Percentiles rank a stretch among this genome's conserved stretches.
Conservation (phyloP, 106 monocot genomes). For the Ottelia alismoides region DNA sequence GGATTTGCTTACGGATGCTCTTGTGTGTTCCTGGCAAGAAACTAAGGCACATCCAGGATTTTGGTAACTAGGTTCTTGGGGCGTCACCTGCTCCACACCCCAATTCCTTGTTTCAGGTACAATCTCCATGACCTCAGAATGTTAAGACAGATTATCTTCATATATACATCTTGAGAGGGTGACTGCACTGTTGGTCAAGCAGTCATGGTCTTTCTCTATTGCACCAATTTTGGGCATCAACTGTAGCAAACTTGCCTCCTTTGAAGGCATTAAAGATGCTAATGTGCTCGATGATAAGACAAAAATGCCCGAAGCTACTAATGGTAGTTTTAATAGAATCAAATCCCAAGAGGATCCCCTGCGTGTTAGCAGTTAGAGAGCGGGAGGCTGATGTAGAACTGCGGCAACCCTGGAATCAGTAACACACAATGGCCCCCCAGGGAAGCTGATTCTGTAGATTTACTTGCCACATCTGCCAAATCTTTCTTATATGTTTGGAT, state of each 20-base stretch:
- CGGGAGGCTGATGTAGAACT: no score
- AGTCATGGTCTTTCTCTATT: slow-evolving; percentile 71
- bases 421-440: no score
- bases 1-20: slow-evolving; percentile 84
- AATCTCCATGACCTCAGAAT: slow-evolving; percentile 38
- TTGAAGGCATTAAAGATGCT: not conserved
- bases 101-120: slow-evolving; percentile 43
- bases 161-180: slow-evolving; percentile 61
- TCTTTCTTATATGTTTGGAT: no score
- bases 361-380: slow-evolving; percentile 58
- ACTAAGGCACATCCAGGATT: slow-evolving; percentile 39
- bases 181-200: slow-evolving; percentile 54
- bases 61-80: slow-evolving; percentile 40
- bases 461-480: no score
- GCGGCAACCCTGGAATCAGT: no score
- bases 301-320: slow-evolving; percentile 8
- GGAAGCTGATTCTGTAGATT: no score
- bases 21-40: slow-evolving; percentile 84
- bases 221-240: slow-evolving; percentile 34
- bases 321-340: slow-evolving; percentile 16
- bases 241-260: slow-evolving; percentile 13
- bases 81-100: slow-evolving; percentile 47
- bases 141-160: slow-evolving; percentile 30
- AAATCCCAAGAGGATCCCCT: slow-evolving; percentile 27
- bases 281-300: no score